Evolutionary conservation across 2,329 filamentous ascomycete species (phyloP), one percentile per base, ranked within the genome.

Genomic region (Cytospora piceae): DNA sequence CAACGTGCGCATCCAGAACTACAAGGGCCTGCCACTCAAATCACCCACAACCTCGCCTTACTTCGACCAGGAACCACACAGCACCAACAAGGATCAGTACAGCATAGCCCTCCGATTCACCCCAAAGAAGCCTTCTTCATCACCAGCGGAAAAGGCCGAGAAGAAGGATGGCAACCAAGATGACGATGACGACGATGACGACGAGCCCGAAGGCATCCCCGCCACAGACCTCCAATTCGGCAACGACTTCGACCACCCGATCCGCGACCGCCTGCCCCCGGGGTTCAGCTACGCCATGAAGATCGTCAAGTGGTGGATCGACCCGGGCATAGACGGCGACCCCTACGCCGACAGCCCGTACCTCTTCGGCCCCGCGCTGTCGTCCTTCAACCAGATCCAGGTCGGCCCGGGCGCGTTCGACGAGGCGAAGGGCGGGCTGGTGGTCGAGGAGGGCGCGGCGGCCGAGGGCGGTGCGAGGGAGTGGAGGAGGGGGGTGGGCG

Each of bases 201-300:
- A 6, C 32, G 66, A 66, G 22, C 52, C 63, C n/a, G 54, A 77
- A 77, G 83, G 84, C 42, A 87, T 96, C 64, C 82, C 83, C 3
- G 93, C 87, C 54, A 77, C 85, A 31, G 88, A 96, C 68, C 82
- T 99, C 3, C 88, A 97, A 62, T 97, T 97, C 72, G 95, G 94
- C 52, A 98, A 98, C 76, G 93, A 97, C 81, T 97, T 98, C 75
- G 94, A 97, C 73, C 87, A 91, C 59, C 92, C 95, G 0, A 95
- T 99, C 71, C 87, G 93, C 34, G 90, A 97, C 74, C 86, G 89
- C 20, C 82, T 99, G 2, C 94, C 95, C 0, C 92, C 92, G 0
- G 93, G 94, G 0, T 96, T 97, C 77, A 87, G 87, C 74, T 90
- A 92, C 12, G 94, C 93, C 0, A 87, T 97, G 77, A 89, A 87